Percentiles rank a stretch among this genome's conserved stretches.
Conservation (phyloP, 192 early-diverging fungal genomes). For the Coemansia sp. region DNA sequence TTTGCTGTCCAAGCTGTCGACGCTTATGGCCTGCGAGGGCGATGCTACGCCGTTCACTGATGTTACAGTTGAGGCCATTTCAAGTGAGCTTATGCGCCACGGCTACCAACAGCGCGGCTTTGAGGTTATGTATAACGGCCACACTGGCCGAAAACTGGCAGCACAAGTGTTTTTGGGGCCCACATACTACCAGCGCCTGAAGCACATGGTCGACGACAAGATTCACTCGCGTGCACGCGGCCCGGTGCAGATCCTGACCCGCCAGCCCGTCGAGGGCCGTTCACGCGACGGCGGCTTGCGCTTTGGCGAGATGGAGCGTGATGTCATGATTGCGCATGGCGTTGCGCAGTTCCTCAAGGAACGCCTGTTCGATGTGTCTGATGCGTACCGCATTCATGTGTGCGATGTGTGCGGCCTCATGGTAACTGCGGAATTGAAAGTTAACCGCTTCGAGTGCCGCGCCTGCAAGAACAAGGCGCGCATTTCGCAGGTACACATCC, state of each 20-base stretch:
- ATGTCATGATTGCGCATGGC: slow-evolving; percentile 95
- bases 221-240: slow-evolving; percentile 96
- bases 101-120: slow-evolving; percentile 97
- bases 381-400: slow-evolving; percentile 98
- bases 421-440: slow-evolving; percentile 90
- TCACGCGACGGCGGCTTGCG: slow-evolving; percentile 97
- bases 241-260: slow-evolving; percentile 94
- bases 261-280: slow-evolving; percentile 98
- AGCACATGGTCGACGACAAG: slow-evolving; percentile 99
- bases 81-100: slow-evolving; percentile 65
- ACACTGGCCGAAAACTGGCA: slow-evolving; percentile 91
- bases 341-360: slow-evolving; percentile 97
- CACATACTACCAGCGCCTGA: slow-evolving; percentile 99
- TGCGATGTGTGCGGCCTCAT: slow-evolving; percentile 99
- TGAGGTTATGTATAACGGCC: slow-evolving; percentile 99
- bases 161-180: slow-evolving; percentile 96
- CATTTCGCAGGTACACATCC: slow-evolving; percentile 95
- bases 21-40: slow-evolving; percentile 90
- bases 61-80: slow-evolving; percentile 95
- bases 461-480: slow-evolving; percentile 94
- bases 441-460: slow-evolving; percentile 92
- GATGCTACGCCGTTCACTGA: slow-evolving; percentile 99
- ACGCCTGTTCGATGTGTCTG: slow-evolving; percentile 95
- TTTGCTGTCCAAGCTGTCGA: slow-evolving; percentile 90
- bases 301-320: slow-evolving; percentile 99